These are phyloP conservation scores for Phaseolus coccineus DNA, from an alignment of 331 rosid genomes.

Conservation along the genomic window DNA sequence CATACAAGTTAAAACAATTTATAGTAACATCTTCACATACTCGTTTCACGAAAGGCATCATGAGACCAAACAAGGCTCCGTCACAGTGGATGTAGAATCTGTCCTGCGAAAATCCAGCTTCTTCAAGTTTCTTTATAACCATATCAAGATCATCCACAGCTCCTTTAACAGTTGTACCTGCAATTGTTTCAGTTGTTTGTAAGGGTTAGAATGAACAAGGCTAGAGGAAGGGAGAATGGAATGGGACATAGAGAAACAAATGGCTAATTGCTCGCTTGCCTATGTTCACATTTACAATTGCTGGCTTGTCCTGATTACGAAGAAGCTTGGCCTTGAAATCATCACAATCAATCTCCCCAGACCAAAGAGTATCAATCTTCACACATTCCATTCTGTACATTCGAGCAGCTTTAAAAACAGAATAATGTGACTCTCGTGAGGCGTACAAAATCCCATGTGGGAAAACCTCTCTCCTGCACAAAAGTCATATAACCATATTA, in stretches of 20 bases:
- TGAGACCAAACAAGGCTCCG: constrained; percentile 71
- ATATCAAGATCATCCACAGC: constrained; percentile 71
- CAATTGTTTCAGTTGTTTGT: neutral
- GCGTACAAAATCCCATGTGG: constrained; percentile 61
- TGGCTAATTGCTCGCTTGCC: constrained; percentile 41
- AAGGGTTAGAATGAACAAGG: constrained; percentile 27
- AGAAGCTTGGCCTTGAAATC: constrained; percentile 60
- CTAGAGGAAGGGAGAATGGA: neutral
- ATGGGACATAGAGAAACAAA: neutral
- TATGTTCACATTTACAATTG: constrained; percentile 63
- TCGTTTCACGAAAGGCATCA: constrained; percentile 70
- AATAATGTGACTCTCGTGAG: constrained; percentile 60
- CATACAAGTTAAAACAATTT: neutral
- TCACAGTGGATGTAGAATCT: constrained; percentile 64
- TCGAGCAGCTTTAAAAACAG: constrained; percentile 60
- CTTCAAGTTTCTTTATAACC: constrained; percentile 61
- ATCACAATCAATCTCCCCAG: constrained; percentile 68
- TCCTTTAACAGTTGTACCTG: constrained; percentile 71
- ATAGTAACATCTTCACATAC: constrained; percentile 46
- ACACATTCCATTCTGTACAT: constrained; percentile 65
- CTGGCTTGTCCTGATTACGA: constrained; percentile 63
- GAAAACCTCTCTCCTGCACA: constrained; percentile 63
- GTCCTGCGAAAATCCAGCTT: constrained; percentile 60
- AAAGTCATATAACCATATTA: constrained; percentile 33
- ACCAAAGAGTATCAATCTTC: constrained; percentile 51